phyloP scores from a whole-genome alignment of 305 asterid species.

The Fraxinus baroniana region DNA sequence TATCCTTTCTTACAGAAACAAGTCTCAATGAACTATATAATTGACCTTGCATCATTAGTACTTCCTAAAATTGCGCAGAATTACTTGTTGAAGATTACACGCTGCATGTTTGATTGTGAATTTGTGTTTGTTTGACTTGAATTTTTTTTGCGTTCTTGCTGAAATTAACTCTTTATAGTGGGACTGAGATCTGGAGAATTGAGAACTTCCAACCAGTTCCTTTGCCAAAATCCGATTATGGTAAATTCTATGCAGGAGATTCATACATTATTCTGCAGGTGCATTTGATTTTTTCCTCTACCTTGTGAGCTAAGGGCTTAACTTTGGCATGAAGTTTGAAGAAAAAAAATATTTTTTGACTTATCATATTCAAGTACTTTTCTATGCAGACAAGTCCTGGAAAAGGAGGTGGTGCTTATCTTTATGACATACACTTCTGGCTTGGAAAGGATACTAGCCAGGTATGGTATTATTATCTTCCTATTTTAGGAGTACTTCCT shows the following conservation, averaged over 20 bases:
- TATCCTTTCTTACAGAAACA: conserved; percentile 42
- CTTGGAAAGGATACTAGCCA: conserved; percentile 65
- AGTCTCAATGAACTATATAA: conserved; percentile 9
- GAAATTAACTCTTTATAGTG: conserved; percentile 57
- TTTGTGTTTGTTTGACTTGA: not conserved
- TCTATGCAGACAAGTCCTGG: conserved; percentile 50
- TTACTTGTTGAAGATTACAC: not conserved
- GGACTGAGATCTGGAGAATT: conserved; percentile 89
- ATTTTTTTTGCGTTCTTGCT: conserved; percentile 24
- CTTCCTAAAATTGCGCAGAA: not conserved
- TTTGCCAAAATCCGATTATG: conserved; percentile 72
- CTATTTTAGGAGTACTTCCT: conserved; percentile 1
- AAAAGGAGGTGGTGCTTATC: conserved; percentile 58
- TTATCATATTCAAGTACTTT: conserved; percentile 12
- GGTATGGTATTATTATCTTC: conserved; percentile 31
- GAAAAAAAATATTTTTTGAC: conserved; percentile 4
- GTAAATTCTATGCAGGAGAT: conserved; percentile 87
- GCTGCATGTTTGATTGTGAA: not conserved
- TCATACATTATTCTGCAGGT: conserved; percentile 87
- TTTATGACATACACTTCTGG: conserved; percentile 33
- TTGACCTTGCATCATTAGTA: not conserved
- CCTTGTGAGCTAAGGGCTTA: conserved; percentile 6
- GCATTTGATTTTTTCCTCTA: conserved; percentile 12
- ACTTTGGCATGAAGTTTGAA: conserved; percentile 5
- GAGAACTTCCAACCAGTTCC: conserved; percentile 91